These are phyloP conservation scores for Dalechampia spathulata DNA, from an alignment of 441 rosid species.

Conservation along the genomic window DNA sequence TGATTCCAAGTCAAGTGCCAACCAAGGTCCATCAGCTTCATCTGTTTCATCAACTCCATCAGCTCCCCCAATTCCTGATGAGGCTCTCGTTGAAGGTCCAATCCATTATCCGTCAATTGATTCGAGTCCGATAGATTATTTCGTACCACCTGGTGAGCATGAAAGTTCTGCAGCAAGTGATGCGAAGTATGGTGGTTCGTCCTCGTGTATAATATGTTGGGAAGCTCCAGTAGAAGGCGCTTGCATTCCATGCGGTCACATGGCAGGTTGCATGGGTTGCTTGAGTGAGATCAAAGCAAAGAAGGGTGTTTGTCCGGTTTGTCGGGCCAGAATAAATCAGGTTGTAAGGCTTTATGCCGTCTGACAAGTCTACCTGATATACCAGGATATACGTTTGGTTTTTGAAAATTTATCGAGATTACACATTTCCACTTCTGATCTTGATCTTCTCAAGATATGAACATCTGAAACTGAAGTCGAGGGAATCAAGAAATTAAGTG, in stretches of 20 bases:
- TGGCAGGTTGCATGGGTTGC: conserved; percentile 66
- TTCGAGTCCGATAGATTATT: conserved; percentile 18
- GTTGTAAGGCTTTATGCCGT: conserved; percentile 46
- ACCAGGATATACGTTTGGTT: too few relatives aligned
- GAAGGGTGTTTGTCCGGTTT: conserved; percentile 53
- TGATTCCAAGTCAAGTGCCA: conserved; percentile 15
- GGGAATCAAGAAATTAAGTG: too few relatives aligned
- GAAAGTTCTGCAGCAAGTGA: conserved; percentile 19
- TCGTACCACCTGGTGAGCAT: conserved; percentile 12
- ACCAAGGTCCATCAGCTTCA: too few relatives aligned
- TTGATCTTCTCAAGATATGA: too few relatives aligned
- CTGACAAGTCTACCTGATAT: too few relatives aligned
- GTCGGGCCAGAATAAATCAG: conserved; percentile 36
- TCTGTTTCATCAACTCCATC: too few relatives aligned
- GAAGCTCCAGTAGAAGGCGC: conserved; percentile 57
- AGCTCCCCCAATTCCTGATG: conserved; percentile 41
- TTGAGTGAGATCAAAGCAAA: conserved; percentile 40
- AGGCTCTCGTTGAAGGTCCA: conserved; percentile 32
- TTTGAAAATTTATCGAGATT: too few relatives aligned
- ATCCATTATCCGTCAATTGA: conserved; percentile 38
- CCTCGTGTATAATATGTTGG: conserved; percentile 55
- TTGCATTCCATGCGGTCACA: conserved; percentile 64
- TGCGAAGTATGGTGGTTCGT: conserved; percentile 24
- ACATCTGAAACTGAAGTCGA: too few relatives aligned
- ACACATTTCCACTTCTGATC: too few relatives aligned